A percentile compares a stretch with the other conserved stretches of the same genome.
Conservation (phyloP, 805 yeast species). For the Metschnikowia aberdeeniae region DNA sequence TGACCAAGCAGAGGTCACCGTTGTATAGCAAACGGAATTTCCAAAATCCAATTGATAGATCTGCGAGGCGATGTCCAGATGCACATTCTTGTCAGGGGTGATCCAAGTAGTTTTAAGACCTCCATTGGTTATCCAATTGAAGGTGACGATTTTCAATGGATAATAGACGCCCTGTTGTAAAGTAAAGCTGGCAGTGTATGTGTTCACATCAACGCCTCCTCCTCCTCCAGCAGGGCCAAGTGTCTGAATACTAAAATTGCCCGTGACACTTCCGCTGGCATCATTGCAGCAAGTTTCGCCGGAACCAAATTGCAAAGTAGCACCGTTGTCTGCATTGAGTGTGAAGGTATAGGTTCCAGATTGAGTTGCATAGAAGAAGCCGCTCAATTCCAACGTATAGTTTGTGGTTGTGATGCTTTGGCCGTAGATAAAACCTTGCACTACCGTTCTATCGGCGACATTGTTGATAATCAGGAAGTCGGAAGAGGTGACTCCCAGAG, state of each 20-base stretch:
- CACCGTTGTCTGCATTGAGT: background rate
- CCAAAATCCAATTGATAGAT: conserved; percentile 8
- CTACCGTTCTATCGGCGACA: background rate
- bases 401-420: background rate
- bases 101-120: conserved; percentile 2
- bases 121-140: conserved; percentile 6
- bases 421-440: background rate
- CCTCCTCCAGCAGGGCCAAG: too few species aligned
- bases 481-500: background rate
- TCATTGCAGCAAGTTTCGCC: background rate
- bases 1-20: conserved; percentile 14
- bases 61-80: conserved; percentile 6
- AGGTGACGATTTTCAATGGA: conserved; percentile 6
- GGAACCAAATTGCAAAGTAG: background rate
- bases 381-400: background rate
- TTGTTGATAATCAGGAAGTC: background rate
- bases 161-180: conserved; percentile 4
- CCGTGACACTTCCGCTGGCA: background rate
- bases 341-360: background rate
- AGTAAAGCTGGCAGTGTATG: background rate
- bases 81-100: conserved; percentile 1
- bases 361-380: conserved; percentile 1
- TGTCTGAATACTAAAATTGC: background rate
- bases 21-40: conserved; percentile 3
- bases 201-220: too few species aligned